Evolutionary conservation across 1,139 yeast species (phyloP).

Genomic region (Scheffersomyces segobiensis): DNA sequence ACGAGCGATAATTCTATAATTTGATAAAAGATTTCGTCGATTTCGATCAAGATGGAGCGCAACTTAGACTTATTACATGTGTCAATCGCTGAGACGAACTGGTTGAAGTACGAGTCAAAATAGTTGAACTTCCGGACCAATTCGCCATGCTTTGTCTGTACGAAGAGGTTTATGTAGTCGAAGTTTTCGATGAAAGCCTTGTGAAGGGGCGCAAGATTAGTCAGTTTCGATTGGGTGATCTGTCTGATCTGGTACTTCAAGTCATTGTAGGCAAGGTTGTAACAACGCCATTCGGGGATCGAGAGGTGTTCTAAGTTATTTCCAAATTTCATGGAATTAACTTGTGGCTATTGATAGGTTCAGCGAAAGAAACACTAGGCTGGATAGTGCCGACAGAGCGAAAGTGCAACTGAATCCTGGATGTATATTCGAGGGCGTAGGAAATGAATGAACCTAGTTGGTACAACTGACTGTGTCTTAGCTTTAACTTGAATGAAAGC

Average conservation of each 20-base stretch:
- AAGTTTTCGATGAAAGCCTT: constrained; percentile 47
- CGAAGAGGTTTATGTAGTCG: constrained; percentile 58
- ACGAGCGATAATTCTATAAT: constrained; percentile 54
- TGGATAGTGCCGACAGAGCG: neutral
- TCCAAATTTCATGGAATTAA: constrained; percentile 75
- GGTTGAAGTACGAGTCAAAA: constrained; percentile 18
- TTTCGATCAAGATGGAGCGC: neutral
- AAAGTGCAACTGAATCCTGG: neutral
- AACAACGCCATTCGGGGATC: constrained; percentile 84
- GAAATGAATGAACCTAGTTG: neutral
- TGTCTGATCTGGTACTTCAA: constrained; percentile 61
- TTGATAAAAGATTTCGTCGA: constrained; percentile 33
- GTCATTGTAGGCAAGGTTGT: constrained; percentile 81
- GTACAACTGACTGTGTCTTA: neutral
- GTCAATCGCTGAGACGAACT: constrained; percentile 6
- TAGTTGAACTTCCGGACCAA: constrained; percentile 32
- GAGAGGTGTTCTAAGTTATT: constrained; percentile 70
- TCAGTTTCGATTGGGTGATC: constrained; percentile 33
- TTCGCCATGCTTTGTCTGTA: constrained; percentile 68
- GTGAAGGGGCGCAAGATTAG: constrained; percentile 24
- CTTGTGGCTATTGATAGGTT: neutral
- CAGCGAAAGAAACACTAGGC: neutral
- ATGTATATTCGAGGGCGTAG: neutral
- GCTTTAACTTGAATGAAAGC: neutral
- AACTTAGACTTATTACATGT: constrained; percentile 21